These are phyloP conservation scores for Typha latifolia DNA, from an alignment of 176 grass and related monocot genomes.

Conservation along the genomic window DNA sequence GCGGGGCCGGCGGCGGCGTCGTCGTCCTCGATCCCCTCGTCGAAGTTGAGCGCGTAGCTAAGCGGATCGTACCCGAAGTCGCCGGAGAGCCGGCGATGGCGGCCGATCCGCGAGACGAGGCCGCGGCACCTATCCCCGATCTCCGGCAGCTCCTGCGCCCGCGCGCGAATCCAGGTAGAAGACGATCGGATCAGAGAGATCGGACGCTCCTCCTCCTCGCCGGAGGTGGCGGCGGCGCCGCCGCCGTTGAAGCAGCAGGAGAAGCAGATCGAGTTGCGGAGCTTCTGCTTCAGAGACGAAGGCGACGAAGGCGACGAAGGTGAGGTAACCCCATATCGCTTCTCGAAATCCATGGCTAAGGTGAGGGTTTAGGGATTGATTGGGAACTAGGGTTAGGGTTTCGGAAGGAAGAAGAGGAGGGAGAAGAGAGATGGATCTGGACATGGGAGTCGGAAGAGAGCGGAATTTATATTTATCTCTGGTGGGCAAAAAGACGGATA, in stretches of 20 bases:
- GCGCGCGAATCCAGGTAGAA: constrained; percentile 16
- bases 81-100: not conserved
- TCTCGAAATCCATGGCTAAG: constrained; percentile 12
- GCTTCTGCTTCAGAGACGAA: constrained; percentile 6
- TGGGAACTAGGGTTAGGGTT: not conserved
- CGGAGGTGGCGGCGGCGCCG: not conserved
- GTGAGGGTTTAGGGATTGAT: not conserved
- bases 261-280: constrained; percentile 21
- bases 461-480: not conserved
- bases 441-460: not conserved
- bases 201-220: not conserved
- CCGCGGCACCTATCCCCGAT: not conserved
- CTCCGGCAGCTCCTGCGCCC: constrained; percentile 16
- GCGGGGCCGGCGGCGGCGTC: not conserved
- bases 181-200: constrained; percentile 19
- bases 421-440: not conserved
- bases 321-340: not conserved
- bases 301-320: constrained; percentile 5
- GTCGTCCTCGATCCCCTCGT: constrained; percentile 6
- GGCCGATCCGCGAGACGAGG: not conserved
- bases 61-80: constrained; percentile 5
- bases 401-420: not conserved
- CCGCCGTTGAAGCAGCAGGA: constrained; percentile 21
- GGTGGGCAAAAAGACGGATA: constrained; percentile 4
- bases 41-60: constrained; percentile 12